phyloP scores from a whole-genome alignment of 179 eudicot species.

The Corrigiola litoralis region DNA sequence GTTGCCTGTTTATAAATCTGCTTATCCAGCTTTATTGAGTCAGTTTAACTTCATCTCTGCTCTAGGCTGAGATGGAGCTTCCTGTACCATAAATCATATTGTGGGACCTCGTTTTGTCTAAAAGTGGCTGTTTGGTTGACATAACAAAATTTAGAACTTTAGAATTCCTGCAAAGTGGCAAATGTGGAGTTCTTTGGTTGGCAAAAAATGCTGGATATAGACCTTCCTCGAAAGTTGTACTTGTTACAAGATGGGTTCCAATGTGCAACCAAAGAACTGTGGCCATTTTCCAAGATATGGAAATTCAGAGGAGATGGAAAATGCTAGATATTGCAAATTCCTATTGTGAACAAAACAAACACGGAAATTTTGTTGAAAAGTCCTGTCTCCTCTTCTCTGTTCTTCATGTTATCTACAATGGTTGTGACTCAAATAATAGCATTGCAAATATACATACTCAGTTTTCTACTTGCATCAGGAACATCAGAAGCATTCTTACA shows the following conservation, averaged over 20 bases:
- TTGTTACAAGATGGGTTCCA: no score
- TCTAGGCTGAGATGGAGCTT: background rate
- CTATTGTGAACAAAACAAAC: no score
- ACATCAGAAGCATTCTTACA: slow-evolving; percentile 97
- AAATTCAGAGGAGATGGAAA: no score
- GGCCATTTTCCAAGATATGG: no score
- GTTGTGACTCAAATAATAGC: background rate
- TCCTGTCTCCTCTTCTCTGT: background rate
- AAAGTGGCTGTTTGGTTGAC: no score
- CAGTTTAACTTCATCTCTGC: background rate
- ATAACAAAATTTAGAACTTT: no score
- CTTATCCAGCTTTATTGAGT: background rate
- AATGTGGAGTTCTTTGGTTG: no score
- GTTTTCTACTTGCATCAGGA: slow-evolving; percentile 50
- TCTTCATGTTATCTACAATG: background rate
- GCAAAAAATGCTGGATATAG: no score
- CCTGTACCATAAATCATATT: background rate
- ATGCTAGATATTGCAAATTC: no score
- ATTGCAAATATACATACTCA: background rate
- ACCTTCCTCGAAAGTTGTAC: no score
- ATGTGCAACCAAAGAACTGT: no score
- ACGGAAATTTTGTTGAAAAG: background rate
- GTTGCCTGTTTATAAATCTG: background rate
- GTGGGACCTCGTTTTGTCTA: background rate
- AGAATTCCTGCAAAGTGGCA: no score